Evolutionary conservation across 129 eudicot genomes (phyloP).

Genomic region (Flaveria linearis): DNA sequence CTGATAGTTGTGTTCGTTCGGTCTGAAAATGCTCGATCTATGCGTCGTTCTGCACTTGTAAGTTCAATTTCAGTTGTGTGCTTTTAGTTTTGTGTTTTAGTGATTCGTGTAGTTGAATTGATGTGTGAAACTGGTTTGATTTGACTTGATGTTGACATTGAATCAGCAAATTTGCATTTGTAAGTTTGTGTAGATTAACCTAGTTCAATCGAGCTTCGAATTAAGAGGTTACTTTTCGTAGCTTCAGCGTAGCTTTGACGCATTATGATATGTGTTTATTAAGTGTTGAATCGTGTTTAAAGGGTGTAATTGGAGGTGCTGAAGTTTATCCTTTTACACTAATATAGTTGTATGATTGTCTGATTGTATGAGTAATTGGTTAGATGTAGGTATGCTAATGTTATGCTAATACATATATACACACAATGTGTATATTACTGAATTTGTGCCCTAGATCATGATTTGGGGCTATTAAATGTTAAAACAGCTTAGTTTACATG

Average conservation of each 20-base stretch:
- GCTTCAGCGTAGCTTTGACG: conserved; percentile 29
- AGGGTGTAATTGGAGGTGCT: conserved; percentile 11
- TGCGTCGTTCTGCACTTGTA: conserved; percentile 72
- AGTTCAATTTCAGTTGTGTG: neutral
- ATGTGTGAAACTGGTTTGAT: conserved; percentile 15
- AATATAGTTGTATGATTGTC: neutral
- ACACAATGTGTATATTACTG: conserved; percentile 6
- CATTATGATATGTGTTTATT: neutral
- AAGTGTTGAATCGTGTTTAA: neutral
- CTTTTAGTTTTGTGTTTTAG: neutral
- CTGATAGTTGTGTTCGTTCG: conserved; percentile 66
- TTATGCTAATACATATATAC: neutral
- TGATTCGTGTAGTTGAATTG: neutral
- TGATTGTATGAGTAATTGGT: neutral
- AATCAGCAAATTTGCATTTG: conserved; percentile 3
- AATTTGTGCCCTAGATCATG: conserved; percentile 19
- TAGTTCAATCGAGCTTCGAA: neutral
- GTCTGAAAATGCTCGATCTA: conserved; percentile 84
- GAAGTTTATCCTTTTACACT: neutral
- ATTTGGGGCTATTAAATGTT: neutral
- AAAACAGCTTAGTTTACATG: neutral
- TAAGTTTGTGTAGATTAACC: neutral
- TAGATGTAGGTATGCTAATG: neutral
- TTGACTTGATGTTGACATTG: conserved; percentile 12
- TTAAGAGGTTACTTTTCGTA: neutral